These are phyloP conservation scores for Lichtheimia corymbifera DNA, from an alignment of 371 early-diverging fungal genomes.

Conservation along the genomic window DNA sequence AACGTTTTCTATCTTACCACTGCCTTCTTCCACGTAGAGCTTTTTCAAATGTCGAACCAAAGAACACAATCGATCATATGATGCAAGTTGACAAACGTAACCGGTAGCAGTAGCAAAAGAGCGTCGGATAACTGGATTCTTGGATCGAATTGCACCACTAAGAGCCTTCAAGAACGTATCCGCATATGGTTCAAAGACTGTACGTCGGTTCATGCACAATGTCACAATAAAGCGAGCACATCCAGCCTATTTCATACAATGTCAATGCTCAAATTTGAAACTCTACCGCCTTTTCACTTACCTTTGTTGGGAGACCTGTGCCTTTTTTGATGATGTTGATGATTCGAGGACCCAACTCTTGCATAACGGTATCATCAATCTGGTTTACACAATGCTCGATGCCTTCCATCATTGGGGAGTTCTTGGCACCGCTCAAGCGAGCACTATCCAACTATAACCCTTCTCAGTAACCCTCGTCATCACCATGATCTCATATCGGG, in stretches of 20 bases:
- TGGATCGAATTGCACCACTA: conserved; percentile 75
- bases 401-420: conserved; percentile 86
- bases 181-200: conserved; percentile 62
- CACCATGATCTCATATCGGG: too few species aligned
- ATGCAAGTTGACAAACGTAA: conserved; percentile 69
- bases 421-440: conserved; percentile 69
- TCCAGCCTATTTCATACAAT: conserved; percentile 63
- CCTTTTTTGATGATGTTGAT: conserved; percentile 77
- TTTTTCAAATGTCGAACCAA: conserved; percentile 70
- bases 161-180: conserved; percentile 74
- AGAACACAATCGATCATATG: conserved; percentile 60
- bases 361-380: conserved; percentile 71
- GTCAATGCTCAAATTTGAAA: too few species aligned
- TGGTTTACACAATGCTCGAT: conserved; percentile 78
- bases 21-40: conserved; percentile 67
- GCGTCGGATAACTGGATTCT: conserved; percentile 80
- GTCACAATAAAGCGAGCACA: conserved; percentile 84
- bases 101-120: conserved; percentile 86
- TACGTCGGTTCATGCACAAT: conserved; percentile 67
- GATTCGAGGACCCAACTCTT: conserved; percentile 66
- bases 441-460: conserved; percentile 62
- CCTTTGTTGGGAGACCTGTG: conserved; percentile 88
- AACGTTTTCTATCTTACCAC: conserved; percentile 36
- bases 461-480: too few species aligned
- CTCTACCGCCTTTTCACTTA: conserved; percentile 23